phyloP scores from a whole-genome alignment of 352 stramenopile genomes.

The Hyaloperonospora arabidopsidis region DNA sequence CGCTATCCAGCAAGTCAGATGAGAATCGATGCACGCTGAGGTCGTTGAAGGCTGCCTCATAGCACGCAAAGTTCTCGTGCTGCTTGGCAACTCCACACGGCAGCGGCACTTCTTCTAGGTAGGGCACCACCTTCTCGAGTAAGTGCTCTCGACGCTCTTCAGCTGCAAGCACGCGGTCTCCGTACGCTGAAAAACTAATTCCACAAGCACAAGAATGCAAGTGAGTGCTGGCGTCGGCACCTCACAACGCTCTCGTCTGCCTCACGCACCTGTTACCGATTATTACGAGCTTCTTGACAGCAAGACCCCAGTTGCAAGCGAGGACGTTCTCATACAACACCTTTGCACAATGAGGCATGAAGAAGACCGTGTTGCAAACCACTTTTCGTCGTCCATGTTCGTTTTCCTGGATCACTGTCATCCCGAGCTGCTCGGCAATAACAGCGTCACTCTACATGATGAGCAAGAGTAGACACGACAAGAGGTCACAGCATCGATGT shows the following conservation, averaged over 20 bases:
- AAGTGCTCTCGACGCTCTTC: conserved; percentile 35
- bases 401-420: conserved; percentile 52
- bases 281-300: conserved; percentile 44
- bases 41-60: conserved; percentile 79
- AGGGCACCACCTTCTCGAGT: conserved; percentile 45
- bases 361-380: conserved; percentile 65
- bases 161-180: conserved; percentile 50
- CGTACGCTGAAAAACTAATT: conserved; percentile 66
- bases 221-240: no score
- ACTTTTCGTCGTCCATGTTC: conserved; percentile 45
- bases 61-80: conserved; percentile 50
- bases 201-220: neutral
- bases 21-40: conserved; percentile 28
- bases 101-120: conserved; percentile 39
- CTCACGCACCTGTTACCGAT: conserved; percentile 73
- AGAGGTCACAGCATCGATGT: neutral
- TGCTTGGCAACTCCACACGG: conserved; percentile 31
- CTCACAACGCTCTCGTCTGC: no score
- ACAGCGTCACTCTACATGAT: conserved; percentile 40
- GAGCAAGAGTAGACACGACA: neutral
- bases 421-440: conserved; percentile 37
- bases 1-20: conserved; percentile 6
- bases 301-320: conserved; percentile 60
- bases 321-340: conserved; percentile 87
- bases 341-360: conserved; percentile 88